Percentiles rank a stretch among this genome's conserved stretches.
phyloP scores from a whole-genome alignment of 2,329 filamentous ascomycete genomes.

The Verticillium longisporum region DNA sequence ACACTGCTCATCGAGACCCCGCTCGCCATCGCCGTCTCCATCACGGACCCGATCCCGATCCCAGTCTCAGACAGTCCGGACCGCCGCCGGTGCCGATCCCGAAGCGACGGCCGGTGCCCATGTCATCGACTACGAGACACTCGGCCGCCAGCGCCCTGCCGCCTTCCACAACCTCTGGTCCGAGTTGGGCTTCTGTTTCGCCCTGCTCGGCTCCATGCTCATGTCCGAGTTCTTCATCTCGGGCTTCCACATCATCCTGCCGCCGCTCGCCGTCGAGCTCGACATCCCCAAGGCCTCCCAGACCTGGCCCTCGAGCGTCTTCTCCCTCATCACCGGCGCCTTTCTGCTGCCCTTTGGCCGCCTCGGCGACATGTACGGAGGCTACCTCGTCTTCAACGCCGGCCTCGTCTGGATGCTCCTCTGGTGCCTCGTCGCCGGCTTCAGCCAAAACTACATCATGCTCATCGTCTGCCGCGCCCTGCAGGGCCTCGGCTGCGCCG shows the following conservation, averaged over 20 bases:
- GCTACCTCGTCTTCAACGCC: slow-evolving; percentile 50
- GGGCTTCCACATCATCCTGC: slow-evolving; percentile 69
- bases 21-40: not conserved
- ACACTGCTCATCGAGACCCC: not conserved
- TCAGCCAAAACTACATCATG: slow-evolving; percentile 61
- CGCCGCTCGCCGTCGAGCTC: slow-evolving; percentile 54
- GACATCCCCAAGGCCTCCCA: slow-evolving; percentile 53
- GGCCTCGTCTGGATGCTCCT: slow-evolving; percentile 59
- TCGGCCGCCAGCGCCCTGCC: slow-evolving; percentile 56
- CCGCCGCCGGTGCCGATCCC: not conserved
- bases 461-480: slow-evolving; percentile 67
- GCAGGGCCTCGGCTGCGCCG: slow-evolving; percentile 67
- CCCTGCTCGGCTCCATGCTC: slow-evolving; percentile 56
- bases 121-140: slow-evolving; percentile 41
- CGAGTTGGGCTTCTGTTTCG: slow-evolving; percentile 58
- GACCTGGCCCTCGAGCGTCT: slow-evolving; percentile 60
- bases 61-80: not conserved
- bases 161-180: slow-evolving; percentile 43
- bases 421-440: slow-evolving; percentile 65
- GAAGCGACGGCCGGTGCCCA: slow-evolving; percentile 7
- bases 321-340: slow-evolving; percentile 49
- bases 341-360: slow-evolving; percentile 59
- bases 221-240: slow-evolving; percentile 69
- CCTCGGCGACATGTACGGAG: slow-evolving; percentile 56
- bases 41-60: too few species aligned